These are phyloP conservation scores for Iberis pinnata DNA, from an alignment of 345 rosid species.

Conservation along the genomic window DNA sequence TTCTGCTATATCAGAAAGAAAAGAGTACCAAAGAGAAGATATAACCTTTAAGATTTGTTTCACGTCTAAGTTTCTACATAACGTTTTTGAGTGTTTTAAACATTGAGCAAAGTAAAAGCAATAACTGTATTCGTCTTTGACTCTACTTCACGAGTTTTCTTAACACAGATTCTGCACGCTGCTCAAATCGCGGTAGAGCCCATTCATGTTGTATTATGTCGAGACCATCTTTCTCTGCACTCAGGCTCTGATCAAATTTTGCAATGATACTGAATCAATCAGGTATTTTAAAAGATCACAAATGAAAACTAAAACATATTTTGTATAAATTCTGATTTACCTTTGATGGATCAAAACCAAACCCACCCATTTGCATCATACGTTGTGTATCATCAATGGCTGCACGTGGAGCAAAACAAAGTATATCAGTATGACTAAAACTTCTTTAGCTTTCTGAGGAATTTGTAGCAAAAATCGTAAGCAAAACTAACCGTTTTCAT, in stretches of 20 bases:
- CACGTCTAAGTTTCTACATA: no score
- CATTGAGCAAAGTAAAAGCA: no score
- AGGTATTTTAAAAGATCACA: constrained; percentile 4
- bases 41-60: no score
- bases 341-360: constrained; percentile 85
- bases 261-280: constrained; percentile 16
- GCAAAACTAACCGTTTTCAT: constrained; percentile 79
- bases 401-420: constrained; percentile 34
- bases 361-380: constrained; percentile 99
- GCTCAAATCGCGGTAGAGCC: constrained; percentile 78
- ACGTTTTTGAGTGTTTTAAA: no score
- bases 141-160: constrained; percentile 51
- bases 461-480: background rate
- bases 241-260: constrained; percentile 49
- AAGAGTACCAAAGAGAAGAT: no score
- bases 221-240: constrained; percentile 74
- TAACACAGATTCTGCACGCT: constrained; percentile 72
- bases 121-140: no score
- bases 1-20: no score
- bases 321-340: constrained; percentile 29
- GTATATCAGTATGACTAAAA: constrained; percentile 1
- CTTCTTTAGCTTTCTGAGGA: background rate
- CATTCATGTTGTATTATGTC: constrained; percentile 68
- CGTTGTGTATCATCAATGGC: constrained; percentile 84
- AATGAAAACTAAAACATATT: background rate